Base-by-base conservation (phyloP, 306 rosid genomes). In the Echinosophora koreensis region DNA sequence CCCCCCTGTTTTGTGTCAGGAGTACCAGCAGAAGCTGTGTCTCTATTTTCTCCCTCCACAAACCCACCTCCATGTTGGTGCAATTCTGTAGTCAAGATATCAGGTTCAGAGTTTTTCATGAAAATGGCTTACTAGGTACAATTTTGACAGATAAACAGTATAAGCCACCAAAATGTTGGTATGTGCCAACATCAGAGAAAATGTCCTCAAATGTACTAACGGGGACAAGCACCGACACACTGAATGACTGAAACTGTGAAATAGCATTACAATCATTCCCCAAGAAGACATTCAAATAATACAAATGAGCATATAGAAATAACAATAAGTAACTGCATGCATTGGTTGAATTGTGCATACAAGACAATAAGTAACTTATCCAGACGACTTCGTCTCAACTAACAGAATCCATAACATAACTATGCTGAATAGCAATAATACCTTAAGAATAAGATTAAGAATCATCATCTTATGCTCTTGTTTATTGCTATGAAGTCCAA, bases 11-110 rank as follows among this genome's bases (percentile, higher is more conserved):
- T 92, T 17, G 82, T 30, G 81, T 96, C 99, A 0, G 90, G 56
- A 13, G 85, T 83, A 65, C 66, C 84, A 12, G 82, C 76, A 41
- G 93, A 83, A 60, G 85, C 83, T 71, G 69, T 5, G 32, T 96
- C 99, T 85, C 94, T 91, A 67, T 15, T 80, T 44, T 96, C 99
- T 47, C 87, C 84, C 46, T 96, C 99, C 87, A 91, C 80, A 42
- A 90, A 90, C 44, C 97, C 98, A 38, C 98, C 99, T 6, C 99
- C 97, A 73, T 87, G 93, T 47, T 93, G 88, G 85, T 92, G 97
- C 76, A 96, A 80, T 81, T 96, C 99, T 96, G 91, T 12, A 39
- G 47, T 77, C 65, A 77, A 67, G 74, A 57, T 71, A 57, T 67
- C 73, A 52, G 72, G 39, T 59, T 74, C 35, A 81, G 18, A 14